These are phyloP conservation scores for Neurospora tetrasperma DNA, from an alignment of 495 filamentous ascomycete genomes.

Conservation along the genomic window DNA sequence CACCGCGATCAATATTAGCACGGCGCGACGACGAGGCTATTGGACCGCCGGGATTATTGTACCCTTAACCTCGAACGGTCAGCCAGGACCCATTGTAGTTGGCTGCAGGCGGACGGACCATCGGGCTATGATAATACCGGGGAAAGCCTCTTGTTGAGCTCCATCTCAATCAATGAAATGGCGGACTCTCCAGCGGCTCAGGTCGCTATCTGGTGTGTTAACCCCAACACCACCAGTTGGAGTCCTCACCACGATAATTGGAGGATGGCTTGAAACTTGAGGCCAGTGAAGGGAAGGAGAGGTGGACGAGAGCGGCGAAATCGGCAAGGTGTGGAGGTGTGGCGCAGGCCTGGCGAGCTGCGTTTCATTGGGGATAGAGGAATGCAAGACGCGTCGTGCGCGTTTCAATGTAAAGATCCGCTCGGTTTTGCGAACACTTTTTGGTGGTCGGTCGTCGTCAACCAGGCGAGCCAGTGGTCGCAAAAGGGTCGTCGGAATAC, in stretches of 20 bases:
- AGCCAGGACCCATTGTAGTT: not conserved
- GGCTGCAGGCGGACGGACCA: not conserved
- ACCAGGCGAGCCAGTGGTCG: not conserved
- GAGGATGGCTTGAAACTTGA: not conserved
- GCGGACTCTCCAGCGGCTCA: not conserved
- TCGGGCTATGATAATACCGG: not conserved
- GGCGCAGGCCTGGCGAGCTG: not conserved
- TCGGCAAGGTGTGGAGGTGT: not conserved
- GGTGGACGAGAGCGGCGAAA: not conserved
- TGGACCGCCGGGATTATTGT: not conserved
- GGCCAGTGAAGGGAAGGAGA: not conserved
- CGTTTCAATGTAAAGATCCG: not conserved
- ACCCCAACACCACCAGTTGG: not conserved
- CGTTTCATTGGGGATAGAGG: not conserved
- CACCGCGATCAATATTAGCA: not conserved
- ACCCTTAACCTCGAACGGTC: not conserved
- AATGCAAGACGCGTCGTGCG: not conserved
- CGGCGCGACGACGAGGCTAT: not conserved
- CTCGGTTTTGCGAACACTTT: not conserved
- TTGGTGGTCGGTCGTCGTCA: not conserved
- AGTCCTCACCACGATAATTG: not conserved
- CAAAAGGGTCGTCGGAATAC: not conserved
- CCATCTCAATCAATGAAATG: not conserved
- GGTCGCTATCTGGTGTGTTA: not conserved
- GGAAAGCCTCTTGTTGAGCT: not conserved